Percentiles rank a stretch among this genome's conserved stretches.
Conservation (phyloP, 2,329 filamentous ascomycete genomes). For the Dactylonectria macrodidyma region DNA sequence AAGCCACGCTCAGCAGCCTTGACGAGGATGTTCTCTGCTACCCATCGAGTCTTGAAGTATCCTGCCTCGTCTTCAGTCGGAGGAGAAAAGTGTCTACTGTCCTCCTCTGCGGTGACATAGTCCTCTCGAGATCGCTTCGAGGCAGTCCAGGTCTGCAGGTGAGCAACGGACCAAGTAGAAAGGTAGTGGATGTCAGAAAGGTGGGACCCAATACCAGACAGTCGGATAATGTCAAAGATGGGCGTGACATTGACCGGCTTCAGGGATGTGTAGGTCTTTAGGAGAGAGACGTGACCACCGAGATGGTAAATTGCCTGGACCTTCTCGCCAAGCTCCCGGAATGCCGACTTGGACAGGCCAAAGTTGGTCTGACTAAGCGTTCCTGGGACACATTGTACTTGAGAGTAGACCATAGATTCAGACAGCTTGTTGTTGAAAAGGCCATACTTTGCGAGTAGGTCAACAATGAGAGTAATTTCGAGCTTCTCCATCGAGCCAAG, state of each 20-base stretch:
- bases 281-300: conserved; percentile 46
- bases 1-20: conserved; percentile 45
- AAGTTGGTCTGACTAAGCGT: conserved; percentile 39
- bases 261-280: conserved; percentile 44
- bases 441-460: conserved; percentile 39
- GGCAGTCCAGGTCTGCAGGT: conserved; percentile 45
- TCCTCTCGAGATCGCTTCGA: conserved; percentile 36
- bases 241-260: conserved; percentile 42
- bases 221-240: conserved; percentile 45
- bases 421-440: conserved; percentile 34
- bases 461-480: conserved; percentile 27
- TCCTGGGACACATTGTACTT: conserved; percentile 36
- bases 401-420: conserved; percentile 26
- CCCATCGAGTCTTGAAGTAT: conserved; percentile 49
- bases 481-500: conserved; percentile 40
- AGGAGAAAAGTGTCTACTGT: conserved; percentile 42
- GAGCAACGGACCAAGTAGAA: conserved; percentile 46
- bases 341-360: conserved; percentile 42
- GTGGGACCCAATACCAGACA: conserved; percentile 39
- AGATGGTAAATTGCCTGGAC: conserved; percentile 46
- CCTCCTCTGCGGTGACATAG: conserved; percentile 38
- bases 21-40: conserved; percentile 43
- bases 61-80: conserved; percentile 44
- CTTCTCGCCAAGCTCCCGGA: conserved; percentile 41
- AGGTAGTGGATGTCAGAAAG: conserved; percentile 42